Percentiles rank a stretch among this genome's conserved stretches.
phyloP scores from a whole-genome alignment of 495 filamentous ascomycete genomes.

The Letharia lupina region DNA sequence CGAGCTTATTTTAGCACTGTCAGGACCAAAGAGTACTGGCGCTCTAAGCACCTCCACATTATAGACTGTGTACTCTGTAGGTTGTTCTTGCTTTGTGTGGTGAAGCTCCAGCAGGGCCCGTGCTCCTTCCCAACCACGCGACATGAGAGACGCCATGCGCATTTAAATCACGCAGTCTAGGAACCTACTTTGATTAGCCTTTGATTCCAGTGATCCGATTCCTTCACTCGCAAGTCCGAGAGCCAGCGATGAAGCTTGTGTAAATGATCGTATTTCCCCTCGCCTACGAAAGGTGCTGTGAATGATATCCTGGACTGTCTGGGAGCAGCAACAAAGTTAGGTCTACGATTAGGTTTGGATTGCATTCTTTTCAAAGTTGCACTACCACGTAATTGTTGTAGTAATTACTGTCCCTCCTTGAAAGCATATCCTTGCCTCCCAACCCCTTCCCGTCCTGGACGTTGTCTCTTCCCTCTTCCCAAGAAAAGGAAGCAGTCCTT shows the following conservation, averaged over 20 bases:
- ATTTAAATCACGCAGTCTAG: neutral
- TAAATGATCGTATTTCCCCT: neutral
- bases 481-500: neutral
- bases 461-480: neutral
- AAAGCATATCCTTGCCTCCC: constrained; percentile 14
- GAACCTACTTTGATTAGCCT: neutral
- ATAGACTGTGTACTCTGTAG: neutral
- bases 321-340: neutral
- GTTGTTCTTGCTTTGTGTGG: neutral
- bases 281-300: neutral
- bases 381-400: constrained; percentile 11
- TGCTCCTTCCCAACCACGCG: neutral
- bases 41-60: neutral
- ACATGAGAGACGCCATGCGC: constrained; percentile 3
- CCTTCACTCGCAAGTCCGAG: neutral
- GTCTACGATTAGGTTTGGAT: constrained; percentile 1
- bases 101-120: no score
- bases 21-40: neutral
- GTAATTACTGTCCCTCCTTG: constrained; percentile 2
- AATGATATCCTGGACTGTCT: neutral
- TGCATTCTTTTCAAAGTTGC: neutral
- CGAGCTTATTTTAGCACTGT: neutral
- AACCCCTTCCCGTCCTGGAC: neutral
- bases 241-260: neutral
- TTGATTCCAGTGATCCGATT: neutral